Evolutionary conservation across 78 protist species (phyloP).

Genomic region (Isochrysis galbana): DNA sequence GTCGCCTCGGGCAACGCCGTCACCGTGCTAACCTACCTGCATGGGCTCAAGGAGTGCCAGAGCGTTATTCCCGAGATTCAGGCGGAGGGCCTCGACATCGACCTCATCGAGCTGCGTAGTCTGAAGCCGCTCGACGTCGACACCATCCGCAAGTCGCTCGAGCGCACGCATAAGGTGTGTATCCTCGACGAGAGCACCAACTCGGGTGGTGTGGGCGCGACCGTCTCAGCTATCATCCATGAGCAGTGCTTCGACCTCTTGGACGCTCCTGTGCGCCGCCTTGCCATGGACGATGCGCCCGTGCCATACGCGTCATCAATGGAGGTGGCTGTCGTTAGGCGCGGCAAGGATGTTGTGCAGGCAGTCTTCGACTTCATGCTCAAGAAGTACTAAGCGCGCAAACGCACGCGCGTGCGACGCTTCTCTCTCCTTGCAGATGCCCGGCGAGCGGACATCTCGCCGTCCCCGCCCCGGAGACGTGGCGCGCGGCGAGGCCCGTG

Average conservation of each 20-base stretch:
- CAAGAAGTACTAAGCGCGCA: background rate
- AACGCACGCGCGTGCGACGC: too few species aligned
- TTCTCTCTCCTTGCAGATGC: too few species aligned
- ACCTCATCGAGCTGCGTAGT: constrained; percentile 43
- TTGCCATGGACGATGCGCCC: constrained; percentile 54
- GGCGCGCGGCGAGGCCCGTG: too few species aligned
- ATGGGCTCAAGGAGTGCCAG: constrained; percentile 32
- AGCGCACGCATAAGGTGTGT: background rate
- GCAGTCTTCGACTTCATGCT: constrained; percentile 15
- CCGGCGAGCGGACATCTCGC: too few species aligned
- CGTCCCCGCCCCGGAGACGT: too few species aligned
- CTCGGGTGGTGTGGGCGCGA: constrained; percentile 49
- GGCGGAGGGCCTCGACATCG: constrained; percentile 40
- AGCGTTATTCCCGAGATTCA: background rate
- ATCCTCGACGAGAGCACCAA: constrained; percentile 51
- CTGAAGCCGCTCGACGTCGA: constrained; percentile 53
- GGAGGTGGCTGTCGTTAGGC: constrained; percentile 46
- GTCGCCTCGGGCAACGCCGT: constrained; percentile 35
- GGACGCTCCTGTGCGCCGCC: constrained; percentile 44
- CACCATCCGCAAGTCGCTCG: constrained; percentile 29
- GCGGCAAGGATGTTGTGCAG: constrained; percentile 25
- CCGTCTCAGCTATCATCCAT: constrained; percentile 29
- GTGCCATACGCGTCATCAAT: constrained; percentile 46
- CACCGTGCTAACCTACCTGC: constrained; percentile 47
- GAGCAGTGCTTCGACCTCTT: constrained; percentile 39